These are phyloP conservation scores for Echria macrotheca DNA, from an alignment of 495 filamentous ascomycete genomes.

Conservation along the genomic window DNA sequence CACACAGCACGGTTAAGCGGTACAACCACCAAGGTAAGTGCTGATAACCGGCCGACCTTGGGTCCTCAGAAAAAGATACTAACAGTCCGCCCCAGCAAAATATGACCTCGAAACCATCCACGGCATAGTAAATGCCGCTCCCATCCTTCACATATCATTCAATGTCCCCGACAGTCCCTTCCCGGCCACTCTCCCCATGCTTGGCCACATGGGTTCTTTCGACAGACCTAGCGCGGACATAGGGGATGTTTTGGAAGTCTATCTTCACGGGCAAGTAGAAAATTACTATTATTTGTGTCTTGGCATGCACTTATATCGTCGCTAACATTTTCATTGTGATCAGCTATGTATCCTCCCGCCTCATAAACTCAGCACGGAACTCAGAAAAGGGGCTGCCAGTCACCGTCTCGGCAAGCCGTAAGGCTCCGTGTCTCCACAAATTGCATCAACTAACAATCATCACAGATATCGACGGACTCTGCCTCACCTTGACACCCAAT, in stretches of 20 bases:
- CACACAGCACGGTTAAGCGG: conserved; percentile 67
- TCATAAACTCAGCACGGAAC: conserved; percentile 61
- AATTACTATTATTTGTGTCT: too few species aligned
- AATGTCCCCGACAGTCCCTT: conserved; percentile 58
- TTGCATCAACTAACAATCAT: not conserved
- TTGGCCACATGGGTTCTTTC: conserved; percentile 76
- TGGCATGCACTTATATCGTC: not conserved
- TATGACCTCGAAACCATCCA: conserved; percentile 78
- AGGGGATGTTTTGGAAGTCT: conserved; percentile 67
- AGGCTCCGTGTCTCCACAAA: not conserved
- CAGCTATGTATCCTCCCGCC: conserved; percentile 68
- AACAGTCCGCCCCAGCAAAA: too few species aligned
- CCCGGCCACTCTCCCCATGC: conserved; percentile 79
- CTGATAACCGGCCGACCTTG: too few species aligned
- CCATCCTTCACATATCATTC: conserved; percentile 84
- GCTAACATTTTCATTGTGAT: not conserved
- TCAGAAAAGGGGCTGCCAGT: conserved; percentile 49
- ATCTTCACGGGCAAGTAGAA: conserved; percentile 70
- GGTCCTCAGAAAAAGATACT: too few species aligned
- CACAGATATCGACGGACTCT: conserved; percentile 58
- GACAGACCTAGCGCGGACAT: conserved; percentile 55
- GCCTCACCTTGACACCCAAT: conserved; percentile 72
- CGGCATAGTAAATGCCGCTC: conserved; percentile 67
- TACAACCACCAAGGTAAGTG: conserved; percentile 60
- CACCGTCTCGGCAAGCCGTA: conserved; percentile 55